Percentiles rank a stretch among this genome's conserved stretches.
phyloP scores from a whole-genome alignment of 345 rosid genomes.

The Eucalyptus dawsonii region DNA sequence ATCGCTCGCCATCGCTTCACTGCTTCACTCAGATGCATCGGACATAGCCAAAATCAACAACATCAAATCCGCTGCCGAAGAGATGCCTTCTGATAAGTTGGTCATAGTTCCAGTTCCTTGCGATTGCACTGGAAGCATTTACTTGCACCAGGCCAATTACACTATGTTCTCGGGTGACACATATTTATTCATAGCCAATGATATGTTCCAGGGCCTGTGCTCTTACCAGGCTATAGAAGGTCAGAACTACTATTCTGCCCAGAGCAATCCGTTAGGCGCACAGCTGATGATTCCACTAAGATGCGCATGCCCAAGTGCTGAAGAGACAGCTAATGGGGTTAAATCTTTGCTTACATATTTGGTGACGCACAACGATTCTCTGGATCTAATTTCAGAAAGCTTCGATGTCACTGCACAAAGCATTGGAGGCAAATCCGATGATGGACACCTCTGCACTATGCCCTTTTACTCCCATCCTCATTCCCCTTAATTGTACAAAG shows the following conservation, averaged over 20 bases:
- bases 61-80: neutral
- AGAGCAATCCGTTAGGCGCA: neutral
- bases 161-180: neutral
- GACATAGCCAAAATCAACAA: slow-evolving; percentile 4
- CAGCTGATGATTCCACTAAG: neutral
- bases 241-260: neutral
- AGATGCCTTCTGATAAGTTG: neutral
- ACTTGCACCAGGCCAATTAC: neutral
- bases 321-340: slow-evolving; percentile 28
- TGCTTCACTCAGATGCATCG: slow-evolving; percentile 6
- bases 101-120: slow-evolving; percentile 14
- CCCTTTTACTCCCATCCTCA: slow-evolving; percentile 39
- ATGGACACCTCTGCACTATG: neutral
- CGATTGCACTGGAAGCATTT: neutral
- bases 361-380: slow-evolving; percentile 20
- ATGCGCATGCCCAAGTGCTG: slow-evolving; percentile 7
- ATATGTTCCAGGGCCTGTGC: neutral
- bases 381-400: slow-evolving; percentile 17
- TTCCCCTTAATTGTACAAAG: slow-evolving; percentile 27
- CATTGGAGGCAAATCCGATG: slow-evolving; percentile 35
- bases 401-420: slow-evolving; percentile 14
- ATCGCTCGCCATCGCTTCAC: neutral
- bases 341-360: slow-evolving; percentile 39
- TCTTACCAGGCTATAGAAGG: neutral
- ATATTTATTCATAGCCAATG: neutral